Evolutionary conservation across 2,329 filamentous ascomycete species (phyloP), one percentile per base, ranked within the genome.

Genomic region (Stagonosporopsis chrysanthemi): DNA sequence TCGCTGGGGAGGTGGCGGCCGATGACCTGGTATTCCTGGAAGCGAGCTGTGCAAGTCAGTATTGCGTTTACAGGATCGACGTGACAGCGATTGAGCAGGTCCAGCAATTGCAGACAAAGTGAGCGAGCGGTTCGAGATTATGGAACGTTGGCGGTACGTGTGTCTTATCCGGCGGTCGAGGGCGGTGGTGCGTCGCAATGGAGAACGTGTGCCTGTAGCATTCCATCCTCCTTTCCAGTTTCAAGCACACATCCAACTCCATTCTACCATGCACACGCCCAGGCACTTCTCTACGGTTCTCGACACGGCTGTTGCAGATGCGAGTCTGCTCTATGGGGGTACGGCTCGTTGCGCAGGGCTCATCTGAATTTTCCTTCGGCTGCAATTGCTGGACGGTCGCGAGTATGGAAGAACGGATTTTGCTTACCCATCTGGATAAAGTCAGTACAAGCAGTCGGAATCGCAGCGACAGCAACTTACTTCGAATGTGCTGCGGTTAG

Each of bases 1-100:
- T 99, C 95, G 79, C 90, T 91, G 84, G 95, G 95, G 90, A 99
- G 84, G 84, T 97, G 94, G 84, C 96, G 94, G 86, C 96, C 95
- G 81, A 99, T 97, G 86, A 99, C 94, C 89, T 98, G 95, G 89
- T 97, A 99, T 89, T 99, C 95, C 82, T 92, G 91, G 86, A 99
- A 93, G 88, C 95, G 95, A 92, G 93, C 95, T 99, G 67, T 61
- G 66, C 61, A 68, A 72, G 71, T 75, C 64, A 74, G 69, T 66
- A 65, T 24, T 52, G 51, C 35, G 24, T 58, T 64, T 58, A 51
- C 36, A 35, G 15, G 57, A 45, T 40, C 26, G 31, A 38, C 6
- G 22, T 36, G 17, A 14, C 50, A 50, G 45, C 48, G 26, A 40
- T 42, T 24, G 33, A 24, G 52, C 41, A 24, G n/a, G 23, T 57